These are phyloP conservation scores for Paulownia fortunei DNA, from an alignment of 257 asterid genomes.

Conservation along the genomic window DNA sequence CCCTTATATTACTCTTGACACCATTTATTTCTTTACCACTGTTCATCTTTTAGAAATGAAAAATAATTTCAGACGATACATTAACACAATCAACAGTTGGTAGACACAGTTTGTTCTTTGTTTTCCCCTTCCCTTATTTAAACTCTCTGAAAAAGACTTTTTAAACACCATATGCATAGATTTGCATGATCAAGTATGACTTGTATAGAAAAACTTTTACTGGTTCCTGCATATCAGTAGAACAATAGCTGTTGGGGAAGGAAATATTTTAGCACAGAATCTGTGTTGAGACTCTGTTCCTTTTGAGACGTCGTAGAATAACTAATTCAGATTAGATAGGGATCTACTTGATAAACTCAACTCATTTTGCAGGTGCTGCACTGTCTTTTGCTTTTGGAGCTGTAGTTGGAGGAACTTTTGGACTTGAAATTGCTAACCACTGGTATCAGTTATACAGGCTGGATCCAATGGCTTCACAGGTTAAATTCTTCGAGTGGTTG, in stretches of 20 bases:
- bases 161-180: not conserved
- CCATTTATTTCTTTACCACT: not conserved
- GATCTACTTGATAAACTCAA: not conserved
- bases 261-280: not conserved
- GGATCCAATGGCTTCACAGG: conserved; percentile 80
- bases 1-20: not conserved
- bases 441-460: conserved; percentile 73
- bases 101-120: not conserved
- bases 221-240: not conserved
- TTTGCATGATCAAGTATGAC: not conserved
- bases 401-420: conserved; percentile 74
- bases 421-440: conserved; percentile 84
- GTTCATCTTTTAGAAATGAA: not conserved
- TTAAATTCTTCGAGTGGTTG: conserved; percentile 90
- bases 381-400: conserved; percentile 84
- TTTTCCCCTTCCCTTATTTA: not conserved
- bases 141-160: not conserved
- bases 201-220: not conserved
- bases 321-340: not conserved
- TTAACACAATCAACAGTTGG: not conserved
- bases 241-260: not conserved
- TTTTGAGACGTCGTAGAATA: not conserved
- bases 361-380: conserved; percentile 61
- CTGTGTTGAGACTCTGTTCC: not conserved
- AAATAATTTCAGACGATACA: not conserved